A percentile compares a stretch with the other conserved stretches of the same genome.
These are phyloP conservation scores for sunflower (Helianthus annuus) DNA, from an alignment of 129 eudicot genomes.

Conservation along the genomic window HanXRQr2.0-SUNRISE NC_035449.2:157357089-157357588, in stretches of 20 bases:
- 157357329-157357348: not conserved
- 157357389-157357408: slow-evolving; percentile 86
- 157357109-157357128: slow-evolving; percentile 76
- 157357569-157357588: too few relatives aligned
- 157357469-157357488: slow-evolving; percentile 67
- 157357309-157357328: not conserved
- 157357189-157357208: slow-evolving; percentile 89
- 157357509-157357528: too few relatives aligned
- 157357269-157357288: slow-evolving; percentile 79
- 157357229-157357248: slow-evolving; percentile 86
- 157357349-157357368: slow-evolving; percentile 10
- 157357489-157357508: not conserved
- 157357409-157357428: slow-evolving; percentile 84
- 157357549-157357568: too few relatives aligned
- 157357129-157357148: slow-evolving; percentile 76
- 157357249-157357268: slow-evolving; percentile 75
- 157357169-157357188: slow-evolving; percentile 94
- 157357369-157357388: slow-evolving; percentile 67
- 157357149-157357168: slow-evolving; percentile 87
- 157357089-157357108: slow-evolving; percentile 8
- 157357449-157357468: slow-evolving; percentile 78
- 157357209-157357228: slow-evolving; percentile 88
- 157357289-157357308: slow-evolving; percentile 57
- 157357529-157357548: too few relatives aligned
- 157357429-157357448: slow-evolving; percentile 93